phyloP scores from a whole-genome alignment of 2,329 filamentous ascomycete species.

The Trichoderma harzianum region DNA sequence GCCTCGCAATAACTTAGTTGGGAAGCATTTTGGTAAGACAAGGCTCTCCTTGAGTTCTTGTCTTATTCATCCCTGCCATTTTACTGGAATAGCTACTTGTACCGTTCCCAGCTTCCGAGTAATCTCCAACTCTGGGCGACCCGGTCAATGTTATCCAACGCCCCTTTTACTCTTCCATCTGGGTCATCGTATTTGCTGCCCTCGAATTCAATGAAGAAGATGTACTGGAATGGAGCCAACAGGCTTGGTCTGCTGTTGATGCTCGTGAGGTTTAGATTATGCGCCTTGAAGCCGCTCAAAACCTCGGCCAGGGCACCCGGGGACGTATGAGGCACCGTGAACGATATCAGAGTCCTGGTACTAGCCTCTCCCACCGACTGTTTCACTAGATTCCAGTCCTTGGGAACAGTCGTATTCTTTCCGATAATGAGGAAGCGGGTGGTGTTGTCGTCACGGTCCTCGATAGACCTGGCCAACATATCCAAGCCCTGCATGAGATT shows the following conservation, averaged over 20 bases:
- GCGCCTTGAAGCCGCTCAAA: conserved; percentile 71
- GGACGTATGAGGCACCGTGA: conserved; percentile 72
- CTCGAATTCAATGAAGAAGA: conserved; percentile 91
- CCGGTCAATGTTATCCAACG: conserved; percentile 54
- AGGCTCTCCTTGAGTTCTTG: not conserved
- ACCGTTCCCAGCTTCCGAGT: conserved; percentile 63
- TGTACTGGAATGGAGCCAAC: conserved; percentile 76
- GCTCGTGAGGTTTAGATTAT: conserved; percentile 78
- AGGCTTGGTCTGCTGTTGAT: conserved; percentile 85
- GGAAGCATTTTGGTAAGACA: not conserved
- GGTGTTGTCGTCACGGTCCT: conserved; percentile 73
- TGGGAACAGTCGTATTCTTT: conserved; percentile 29
- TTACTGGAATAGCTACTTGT: conserved; percentile 24
- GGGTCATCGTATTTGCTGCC: conserved; percentile 53
- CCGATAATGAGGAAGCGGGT: conserved; percentile 73
- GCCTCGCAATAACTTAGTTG: not conserved
- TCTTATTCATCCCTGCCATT: not conserved
- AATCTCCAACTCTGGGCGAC: conserved; percentile 64
- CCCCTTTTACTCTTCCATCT: conserved; percentile 56
- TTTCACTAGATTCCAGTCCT: conserved; percentile 28
- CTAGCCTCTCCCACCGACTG: conserved; percentile 27
- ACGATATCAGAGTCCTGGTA: conserved; percentile 74
- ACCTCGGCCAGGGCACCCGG: conserved; percentile 83
- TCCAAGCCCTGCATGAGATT: conserved; percentile 63
- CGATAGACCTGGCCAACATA: conserved; percentile 65